Evolutionary conservation across 371 early-diverging fungal genomes (phyloP), one percentile per base, ranked within the genome.

Genomic region (Mucor velutinosus): DNA sequence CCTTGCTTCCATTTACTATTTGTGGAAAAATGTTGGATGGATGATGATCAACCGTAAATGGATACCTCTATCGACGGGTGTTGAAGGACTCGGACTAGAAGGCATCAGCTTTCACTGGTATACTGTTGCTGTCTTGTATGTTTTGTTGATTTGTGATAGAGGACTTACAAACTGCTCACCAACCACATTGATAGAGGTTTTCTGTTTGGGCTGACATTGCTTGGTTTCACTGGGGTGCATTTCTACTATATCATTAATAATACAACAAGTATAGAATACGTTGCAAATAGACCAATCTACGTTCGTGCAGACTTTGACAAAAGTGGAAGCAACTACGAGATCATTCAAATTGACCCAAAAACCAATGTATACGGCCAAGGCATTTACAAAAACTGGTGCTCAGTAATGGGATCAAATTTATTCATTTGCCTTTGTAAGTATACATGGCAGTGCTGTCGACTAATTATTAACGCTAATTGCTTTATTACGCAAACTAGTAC

Each of bases 191-290:
- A 32, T 57, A 69, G 67, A 5, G 66, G 66, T 0, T 66, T 71
- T 35, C 27, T 74, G 12, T 64, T 73, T 29, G 77, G 72, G 0
- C 35, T 75, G 59, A 76, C 77, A 10, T 23, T 79, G 1, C 21
- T 71, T 10, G 80, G 76, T 1, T 66, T 83, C 19, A 66, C 77
- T 58, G 74, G 66, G 0, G 55, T 74, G 19, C 83, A 83, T 71
- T 45, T 72, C 11, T 73, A 70, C 23, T 76, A 79, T 35, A 80
- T 80, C 25, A 59, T 76, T 4, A 32, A 67, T 29, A 83, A 83
- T 67, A 60, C 74, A 49, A 77, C 81, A 0, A 83, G 79, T 7
- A 83, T 83, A 35, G 83, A 83, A 70, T 66, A 77, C 45, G 70
- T 77, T n/a, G 39, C 57, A 5, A 73, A 73, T 15, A 76, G 77